Evolutionary conservation across 768 basidiomycete genomes (phyloP).

Genomic region (Lentinula guzmanii): DNA sequence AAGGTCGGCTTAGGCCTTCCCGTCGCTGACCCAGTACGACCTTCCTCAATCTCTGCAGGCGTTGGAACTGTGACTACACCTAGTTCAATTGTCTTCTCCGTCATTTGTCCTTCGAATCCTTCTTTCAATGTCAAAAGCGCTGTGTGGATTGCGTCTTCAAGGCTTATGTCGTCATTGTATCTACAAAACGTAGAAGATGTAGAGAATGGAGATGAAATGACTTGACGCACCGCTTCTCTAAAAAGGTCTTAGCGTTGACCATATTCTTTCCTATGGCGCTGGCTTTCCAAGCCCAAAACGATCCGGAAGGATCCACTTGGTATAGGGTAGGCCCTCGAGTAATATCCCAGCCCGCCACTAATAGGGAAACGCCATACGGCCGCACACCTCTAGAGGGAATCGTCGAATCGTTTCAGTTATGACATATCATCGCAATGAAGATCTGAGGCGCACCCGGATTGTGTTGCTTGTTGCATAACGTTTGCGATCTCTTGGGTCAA

Average conservation of each 20-base stretch:
- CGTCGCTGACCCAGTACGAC: conserved; percentile 61
- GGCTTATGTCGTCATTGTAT: conserved; percentile 98
- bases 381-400: conserved; percentile 75
- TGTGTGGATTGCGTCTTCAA: conserved; percentile 98
- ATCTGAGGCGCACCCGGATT: conserved; percentile 74
- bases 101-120: conserved; percentile 99
- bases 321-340: conserved; percentile 95
- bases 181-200: conserved; percentile 37
- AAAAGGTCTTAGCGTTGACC: conserved; percentile 98
- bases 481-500: conserved; percentile 96
- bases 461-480: conserved; percentile 98
- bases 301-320: conserved; percentile 98
- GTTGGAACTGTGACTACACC: conserved; percentile 92
- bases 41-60: conserved; percentile 58
- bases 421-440: conserved; percentile 1
- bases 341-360: conserved; percentile 95
- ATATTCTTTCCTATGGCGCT: conserved; percentile 99
- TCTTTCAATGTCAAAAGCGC: conserved; percentile 97
- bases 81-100: conserved; percentile 99
- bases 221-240: conserved; percentile 82
- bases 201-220: conserved; percentile 10
- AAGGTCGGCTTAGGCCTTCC: conserved; percentile 82
- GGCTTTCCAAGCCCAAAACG: conserved; percentile 99
- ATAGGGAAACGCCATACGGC: conserved; percentile 95
- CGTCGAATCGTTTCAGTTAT: background rate